phyloP scores from a whole-genome alignment of 2,329 filamentous ascomycete species.

The Nannizziopsis arthrosporioides region DNA sequence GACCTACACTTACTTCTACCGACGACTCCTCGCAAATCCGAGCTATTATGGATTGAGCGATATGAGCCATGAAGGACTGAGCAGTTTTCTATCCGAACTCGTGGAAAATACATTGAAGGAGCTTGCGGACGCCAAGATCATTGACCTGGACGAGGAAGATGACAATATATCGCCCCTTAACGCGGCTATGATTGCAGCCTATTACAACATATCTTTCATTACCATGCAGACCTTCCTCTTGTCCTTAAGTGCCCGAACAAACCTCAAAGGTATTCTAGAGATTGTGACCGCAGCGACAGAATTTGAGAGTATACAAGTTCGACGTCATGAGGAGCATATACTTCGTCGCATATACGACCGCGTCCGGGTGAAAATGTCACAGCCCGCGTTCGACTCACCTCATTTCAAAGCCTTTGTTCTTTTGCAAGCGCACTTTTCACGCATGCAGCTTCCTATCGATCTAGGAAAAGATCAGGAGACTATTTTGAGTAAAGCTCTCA shows the following conservation, averaged over 20 bases:
- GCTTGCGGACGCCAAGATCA: constrained; percentile 81
- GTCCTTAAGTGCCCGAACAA: constrained; percentile 76
- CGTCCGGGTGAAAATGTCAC: constrained; percentile 86
- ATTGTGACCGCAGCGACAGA: constrained; percentile 95
- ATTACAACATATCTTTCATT: constrained; percentile 98
- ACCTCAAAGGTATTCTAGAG: constrained; percentile 92
- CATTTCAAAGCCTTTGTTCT: constrained; percentile 98
- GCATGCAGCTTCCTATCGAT: constrained; percentile 93
- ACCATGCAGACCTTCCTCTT: constrained; percentile 98
- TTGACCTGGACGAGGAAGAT: constrained; percentile 90
- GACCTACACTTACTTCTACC: constrained; percentile 97
- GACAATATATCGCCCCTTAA: constrained; percentile 82
- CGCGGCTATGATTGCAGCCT: constrained; percentile 93
- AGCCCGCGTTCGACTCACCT: constrained; percentile 77
- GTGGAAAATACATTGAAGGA: constrained; percentile 90
- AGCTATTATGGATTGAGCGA: constrained; percentile 89
- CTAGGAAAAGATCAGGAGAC: constrained; percentile 90
- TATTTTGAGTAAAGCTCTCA: constrained; percentile 72
- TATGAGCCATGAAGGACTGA: constrained; percentile 84
- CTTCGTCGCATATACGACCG: constrained; percentile 88
- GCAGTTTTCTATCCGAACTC: constrained; percentile 82
- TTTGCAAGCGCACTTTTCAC: constrained; percentile 90
- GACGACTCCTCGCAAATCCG: constrained; percentile 83
- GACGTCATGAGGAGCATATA: constrained; percentile 79
- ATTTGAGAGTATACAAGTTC: constrained; percentile 88